Percentiles rank a stretch among this genome's conserved stretches.
Conservation (phyloP, 805 yeast species). For the Pichia insulana region DNA sequence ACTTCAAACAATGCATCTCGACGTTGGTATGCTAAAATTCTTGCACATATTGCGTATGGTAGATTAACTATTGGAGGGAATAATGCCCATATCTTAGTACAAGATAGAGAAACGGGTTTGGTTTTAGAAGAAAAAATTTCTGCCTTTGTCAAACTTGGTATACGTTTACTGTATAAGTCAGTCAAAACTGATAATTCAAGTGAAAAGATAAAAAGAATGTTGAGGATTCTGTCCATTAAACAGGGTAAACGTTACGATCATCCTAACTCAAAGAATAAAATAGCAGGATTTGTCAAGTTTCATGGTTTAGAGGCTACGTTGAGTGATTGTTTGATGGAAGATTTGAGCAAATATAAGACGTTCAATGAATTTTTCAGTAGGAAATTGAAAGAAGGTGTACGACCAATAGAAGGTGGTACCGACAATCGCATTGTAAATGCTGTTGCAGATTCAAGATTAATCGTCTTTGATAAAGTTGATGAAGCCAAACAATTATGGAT, state of each 20-base stretch:
- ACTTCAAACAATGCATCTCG: constrained; percentile 76
- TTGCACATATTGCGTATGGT: constrained; percentile 83
- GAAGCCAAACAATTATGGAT: constrained; percentile 78
- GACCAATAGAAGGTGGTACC: constrained; percentile 56
- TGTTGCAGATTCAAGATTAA: constrained; percentile 84
- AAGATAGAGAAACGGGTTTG: constrained; percentile 82
- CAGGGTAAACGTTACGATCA: constrained; percentile 82
- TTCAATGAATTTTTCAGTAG: constrained; percentile 90
- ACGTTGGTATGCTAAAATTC: constrained; percentile 78
- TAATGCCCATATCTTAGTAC: constrained; percentile 90
- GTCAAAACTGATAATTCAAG: constrained; percentile 36
- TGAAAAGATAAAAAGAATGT: constrained; percentile 48
- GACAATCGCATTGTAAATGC: constrained; percentile 44
- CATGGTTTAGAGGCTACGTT: constrained; percentile 68
- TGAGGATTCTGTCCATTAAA: constrained; percentile 59
- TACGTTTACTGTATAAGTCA: constrained; percentile 73
- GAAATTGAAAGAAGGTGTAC: constrained; percentile 57
- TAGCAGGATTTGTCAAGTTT: constrained; percentile 70
- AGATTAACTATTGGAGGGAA: constrained; percentile 78
- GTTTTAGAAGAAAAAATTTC: constrained; percentile 92
- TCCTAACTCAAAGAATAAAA: constrained; percentile 56
- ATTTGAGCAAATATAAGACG: constrained; percentile 45
- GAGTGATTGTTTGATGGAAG: constrained; percentile 49
- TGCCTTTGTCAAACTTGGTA: constrained; percentile 79
- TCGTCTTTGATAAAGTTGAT: constrained; percentile 51